Conservation (phyloP, 352 stramenopile species). For the Pythium apleroticum region DNA sequence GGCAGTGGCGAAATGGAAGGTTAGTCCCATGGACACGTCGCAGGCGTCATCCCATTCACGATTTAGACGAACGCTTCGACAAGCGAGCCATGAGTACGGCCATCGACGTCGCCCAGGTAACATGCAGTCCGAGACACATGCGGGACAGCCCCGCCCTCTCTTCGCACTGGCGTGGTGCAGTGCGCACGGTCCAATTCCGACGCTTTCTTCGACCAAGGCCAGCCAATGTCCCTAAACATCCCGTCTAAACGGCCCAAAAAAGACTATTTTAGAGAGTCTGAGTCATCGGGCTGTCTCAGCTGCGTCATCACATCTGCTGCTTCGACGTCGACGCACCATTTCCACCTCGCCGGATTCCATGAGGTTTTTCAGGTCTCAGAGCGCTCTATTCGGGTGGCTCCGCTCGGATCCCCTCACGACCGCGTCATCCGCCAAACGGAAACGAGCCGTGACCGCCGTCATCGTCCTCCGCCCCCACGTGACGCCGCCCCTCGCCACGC, state of each 20-base stretch:
- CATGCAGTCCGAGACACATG: not conserved
- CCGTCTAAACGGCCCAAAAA: not conserved
- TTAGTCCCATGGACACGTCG: not conserved
- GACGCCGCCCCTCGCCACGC: not conserved
- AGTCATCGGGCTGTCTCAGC: conserved; percentile 6
- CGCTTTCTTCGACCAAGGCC: not conserved
- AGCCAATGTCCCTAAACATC: not conserved
- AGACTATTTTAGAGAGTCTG: not conserved
- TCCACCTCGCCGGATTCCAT: conserved; percentile 14
- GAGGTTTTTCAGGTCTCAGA: conserved; percentile 18
- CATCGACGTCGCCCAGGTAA: not conserved
- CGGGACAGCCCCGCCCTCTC: not conserved
- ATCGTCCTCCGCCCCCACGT: not conserved
- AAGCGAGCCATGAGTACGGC: not conserved
- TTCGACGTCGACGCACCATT: conserved; percentile 26
- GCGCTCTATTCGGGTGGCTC: conserved; percentile 12
- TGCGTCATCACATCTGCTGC: conserved; percentile 19
- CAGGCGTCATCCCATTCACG: not conserved
- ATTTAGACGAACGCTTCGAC: not conserved
- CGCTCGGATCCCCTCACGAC: not conserved
- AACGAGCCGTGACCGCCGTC: not conserved
- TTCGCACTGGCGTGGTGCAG: not conserved
- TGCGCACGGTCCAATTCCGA: not conserved
- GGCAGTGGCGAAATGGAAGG: not conserved
- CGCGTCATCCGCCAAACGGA: conserved; percentile 11